Evolutionary conservation across 2,329 filamentous ascomycete genomes (phyloP).

Genomic region (Penicillium sp.): DNA sequence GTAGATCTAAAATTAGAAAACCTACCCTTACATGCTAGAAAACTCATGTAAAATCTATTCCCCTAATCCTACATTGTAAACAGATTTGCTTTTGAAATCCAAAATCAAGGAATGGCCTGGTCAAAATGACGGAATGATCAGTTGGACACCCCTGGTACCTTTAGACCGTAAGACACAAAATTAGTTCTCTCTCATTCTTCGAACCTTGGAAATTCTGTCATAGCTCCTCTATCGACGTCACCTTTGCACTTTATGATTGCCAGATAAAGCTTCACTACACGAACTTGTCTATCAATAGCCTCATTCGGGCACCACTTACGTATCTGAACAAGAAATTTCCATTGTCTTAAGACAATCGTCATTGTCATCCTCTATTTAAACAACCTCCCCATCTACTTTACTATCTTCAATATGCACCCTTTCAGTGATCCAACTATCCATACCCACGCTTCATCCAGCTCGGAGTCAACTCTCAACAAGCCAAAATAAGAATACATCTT

Average conservation of each 20-base stretch:
- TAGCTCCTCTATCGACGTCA: slow-evolving; percentile 6
- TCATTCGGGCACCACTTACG: slow-evolving; percentile 19
- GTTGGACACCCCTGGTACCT: neutral
- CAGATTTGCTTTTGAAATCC: neutral
- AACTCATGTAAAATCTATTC: neutral
- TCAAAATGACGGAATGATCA: slow-evolving; percentile 14
- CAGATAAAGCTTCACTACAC: slow-evolving; percentile 8
- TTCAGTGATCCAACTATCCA: slow-evolving; percentile 30
- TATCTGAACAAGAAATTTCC: slow-evolving; percentile 8
- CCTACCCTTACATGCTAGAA: neutral
- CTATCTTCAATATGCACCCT: slow-evolving; percentile 26
- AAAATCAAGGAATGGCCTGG: slow-evolving; percentile 15
- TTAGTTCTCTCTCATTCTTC: neutral
- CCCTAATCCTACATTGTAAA: neutral
- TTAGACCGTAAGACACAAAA: neutral
- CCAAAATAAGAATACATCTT: slow-evolving; percentile 15
- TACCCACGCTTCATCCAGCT: slow-evolving; percentile 31
- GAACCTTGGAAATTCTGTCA: slow-evolving; percentile 1
- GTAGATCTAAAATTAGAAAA: neutral
- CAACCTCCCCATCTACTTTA: neutral
- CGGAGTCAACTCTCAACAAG: slow-evolving; percentile 13
- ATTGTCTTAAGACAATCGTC: slow-evolving; percentile 1
- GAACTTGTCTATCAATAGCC: slow-evolving; percentile 20
- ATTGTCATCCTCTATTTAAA: slow-evolving; percentile 8
- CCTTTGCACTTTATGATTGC: neutral